Evolutionary conservation across 1,139 yeast species (phyloP).

Genomic region (Debaryomycetaceae sp.): DNA sequence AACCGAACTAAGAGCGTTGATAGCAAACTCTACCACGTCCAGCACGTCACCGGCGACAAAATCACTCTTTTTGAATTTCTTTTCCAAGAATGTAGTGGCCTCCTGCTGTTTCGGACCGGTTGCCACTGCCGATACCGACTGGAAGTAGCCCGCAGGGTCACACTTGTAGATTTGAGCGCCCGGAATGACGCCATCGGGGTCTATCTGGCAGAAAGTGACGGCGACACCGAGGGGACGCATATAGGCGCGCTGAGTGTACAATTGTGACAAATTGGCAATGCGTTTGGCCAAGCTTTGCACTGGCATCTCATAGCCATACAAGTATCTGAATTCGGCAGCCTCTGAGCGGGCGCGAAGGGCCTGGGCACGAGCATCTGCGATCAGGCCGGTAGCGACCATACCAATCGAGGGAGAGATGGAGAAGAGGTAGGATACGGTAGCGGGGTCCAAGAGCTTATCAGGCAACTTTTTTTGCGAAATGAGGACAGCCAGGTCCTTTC

Average conservation of each 20-base stretch:
- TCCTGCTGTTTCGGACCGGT: conserved; percentile 98
- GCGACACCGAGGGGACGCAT: conserved; percentile 97
- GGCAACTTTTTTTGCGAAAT: conserved; percentile 94
- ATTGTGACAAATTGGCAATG: conserved; percentile 90
- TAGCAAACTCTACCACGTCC: conserved; percentile 80
- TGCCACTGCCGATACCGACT: conserved; percentile 85
- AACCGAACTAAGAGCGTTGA: conserved; percentile 73
- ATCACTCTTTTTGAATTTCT: conserved; percentile 74
- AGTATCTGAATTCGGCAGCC: conserved; percentile 89
- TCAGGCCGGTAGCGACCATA: conserved; percentile 89
- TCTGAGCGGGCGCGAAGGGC: conserved; percentile 86
- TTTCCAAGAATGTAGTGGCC: conserved; percentile 82
- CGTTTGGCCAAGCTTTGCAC: conserved; percentile 88
- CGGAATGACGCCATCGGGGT: conserved; percentile 58
- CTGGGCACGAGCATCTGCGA: conserved; percentile 90
- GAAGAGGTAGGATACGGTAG: conserved; percentile 77
- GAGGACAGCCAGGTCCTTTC: conserved; percentile 81
- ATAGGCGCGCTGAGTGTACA: conserved; percentile 96
- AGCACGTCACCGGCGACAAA: conserved; percentile 78
- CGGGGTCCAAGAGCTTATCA: conserved; percentile 81
- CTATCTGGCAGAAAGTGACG: conserved; percentile 64
- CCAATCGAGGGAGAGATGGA: conserved; percentile 76
- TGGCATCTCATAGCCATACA: conserved; percentile 95
- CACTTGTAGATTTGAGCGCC: conserved; percentile 92
- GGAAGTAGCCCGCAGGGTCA: conserved; percentile 95